These are phyloP conservation scores for Fusarium euwallaceae DNA, from an alignment of 2,329 filamentous ascomycete genomes.

Conservation along the genomic window DNA sequence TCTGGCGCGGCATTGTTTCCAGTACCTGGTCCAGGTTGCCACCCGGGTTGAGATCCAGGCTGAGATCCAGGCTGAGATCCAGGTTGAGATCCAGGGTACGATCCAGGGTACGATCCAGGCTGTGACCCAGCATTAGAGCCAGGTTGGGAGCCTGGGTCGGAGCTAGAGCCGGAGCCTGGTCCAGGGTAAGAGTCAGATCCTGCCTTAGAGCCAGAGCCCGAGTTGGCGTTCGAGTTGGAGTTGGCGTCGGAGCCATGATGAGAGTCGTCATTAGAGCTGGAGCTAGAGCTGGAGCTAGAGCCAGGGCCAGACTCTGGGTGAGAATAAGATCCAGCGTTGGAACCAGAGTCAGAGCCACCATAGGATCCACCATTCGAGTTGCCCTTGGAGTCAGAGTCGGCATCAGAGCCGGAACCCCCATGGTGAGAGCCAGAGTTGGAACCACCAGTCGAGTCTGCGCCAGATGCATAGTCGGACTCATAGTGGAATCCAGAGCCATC, in stretches of 20 bases:
- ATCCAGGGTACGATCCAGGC: background rate
- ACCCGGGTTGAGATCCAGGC: background rate
- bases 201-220: background rate
- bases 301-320: background rate
- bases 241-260: background rate
- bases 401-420: background rate
- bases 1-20: background rate
- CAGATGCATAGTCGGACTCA: background rate
- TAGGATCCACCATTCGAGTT: background rate
- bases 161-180: too few species aligned
- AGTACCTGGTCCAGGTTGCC: background rate
- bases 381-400: background rate
- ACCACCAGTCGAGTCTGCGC: background rate
- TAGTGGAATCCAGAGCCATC: background rate
- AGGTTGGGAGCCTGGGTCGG: too few species aligned
- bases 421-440: background rate
- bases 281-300: background rate
- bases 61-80: background rate
- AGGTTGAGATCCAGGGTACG: background rate
- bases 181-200: background rate
- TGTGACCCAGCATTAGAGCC: background rate
- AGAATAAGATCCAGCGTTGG: background rate
- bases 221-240: background rate
- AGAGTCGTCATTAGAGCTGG: background rate
- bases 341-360: background rate